Evolutionary conservation across 805 yeast species (phyloP), one percentile per base, ranked within the genome.

Genomic region (Ogataea naganishii): DNA sequence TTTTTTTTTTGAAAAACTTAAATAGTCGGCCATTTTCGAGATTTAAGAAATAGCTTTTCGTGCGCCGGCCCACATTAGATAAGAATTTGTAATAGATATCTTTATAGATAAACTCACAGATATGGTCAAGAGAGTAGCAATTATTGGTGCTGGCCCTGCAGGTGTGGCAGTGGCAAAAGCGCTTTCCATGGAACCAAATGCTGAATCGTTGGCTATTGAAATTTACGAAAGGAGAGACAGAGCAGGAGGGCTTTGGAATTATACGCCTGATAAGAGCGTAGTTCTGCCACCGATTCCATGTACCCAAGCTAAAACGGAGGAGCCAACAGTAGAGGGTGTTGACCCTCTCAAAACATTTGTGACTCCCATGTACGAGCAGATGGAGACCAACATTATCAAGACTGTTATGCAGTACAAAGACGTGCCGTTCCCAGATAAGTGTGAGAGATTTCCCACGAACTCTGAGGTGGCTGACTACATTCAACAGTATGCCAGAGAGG

Each of bases 401-500:
- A 38, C 44, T 9, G 30, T 54, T 16, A 55, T 56, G 61, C 37
- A 40, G 30, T 56, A 45, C 30, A 50, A 47, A 17, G 58, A 39
- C 27, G 23, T 43, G 21, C 45, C 50, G 8, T 47, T 53, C 23
- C 59, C 59, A 6, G 53, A 49, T 5, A 49, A 55, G 4, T 47
- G 62, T 7, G 72, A 72, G 8, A 47, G 57, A 10, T 86, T 75
- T 44, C 82, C 88, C 1, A 53, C 57, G 10, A 67, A 89, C 38
- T 35, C 51, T 1, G 78, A 78, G 29, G 86, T 86, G 6, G 60
- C 65, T 25, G 44, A 64, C 16, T 86, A 86, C 49, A 49, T 86
- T 36, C 56, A 63, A 26, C 39, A 55, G n/a, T 85, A 80, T 44
- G 57, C 72, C 20, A 49, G 58, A 16, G 60, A 64, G 1, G 53